These are phyloP conservation scores for Ogataea methylovora DNA, from an alignment of 805 yeast genomes.

Conservation along the genomic window DNA sequence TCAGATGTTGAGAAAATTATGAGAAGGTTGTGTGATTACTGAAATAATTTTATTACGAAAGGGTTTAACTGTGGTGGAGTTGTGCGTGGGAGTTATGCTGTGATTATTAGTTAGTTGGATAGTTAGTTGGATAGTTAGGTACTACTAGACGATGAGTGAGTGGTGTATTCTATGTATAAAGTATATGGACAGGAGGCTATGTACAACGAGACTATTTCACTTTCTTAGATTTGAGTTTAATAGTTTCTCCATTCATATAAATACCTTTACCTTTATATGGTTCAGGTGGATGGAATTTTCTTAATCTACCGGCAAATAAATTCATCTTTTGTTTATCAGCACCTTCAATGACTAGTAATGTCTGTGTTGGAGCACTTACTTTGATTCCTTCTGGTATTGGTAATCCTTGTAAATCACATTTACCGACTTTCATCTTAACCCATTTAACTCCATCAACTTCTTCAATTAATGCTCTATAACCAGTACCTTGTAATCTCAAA, in stretches of 20 bases:
- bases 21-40: too few relatives aligned
- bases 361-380: conserved; percentile 76
- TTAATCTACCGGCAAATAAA: conserved; percentile 79
- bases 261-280: conserved; percentile 99
- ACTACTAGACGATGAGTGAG: too few relatives aligned
- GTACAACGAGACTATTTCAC: conserved; percentile 66
- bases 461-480: conserved; percentile 84
- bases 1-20: too few relatives aligned
- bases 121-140: too few relatives aligned
- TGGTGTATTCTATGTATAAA: too few relatives aligned
- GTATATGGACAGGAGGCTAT: too few relatives aligned
- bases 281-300: conserved; percentile 91
- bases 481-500: conserved; percentile 90
- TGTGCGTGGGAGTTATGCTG: too few relatives aligned
- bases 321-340: conserved; percentile 80
- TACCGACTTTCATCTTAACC: conserved; percentile 81
- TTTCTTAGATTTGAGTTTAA: conserved; percentile 85
- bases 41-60: too few relatives aligned
- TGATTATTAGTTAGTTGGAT: too few relatives aligned
- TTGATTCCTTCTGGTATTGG: conserved; percentile 70
- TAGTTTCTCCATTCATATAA: conserved; percentile 84
- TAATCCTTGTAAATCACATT: conserved; percentile 70
- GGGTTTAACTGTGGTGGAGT: too few relatives aligned
- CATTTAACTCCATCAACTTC: conserved; percentile 42
- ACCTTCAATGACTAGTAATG: conserved; percentile 81